A percentile compares a stretch with the other conserved stretches of the same genome.
Evolutionary conservation across 2,329 filamentous ascomycete species (phyloP).

Genomic region (Cercospora beticola): DNA sequence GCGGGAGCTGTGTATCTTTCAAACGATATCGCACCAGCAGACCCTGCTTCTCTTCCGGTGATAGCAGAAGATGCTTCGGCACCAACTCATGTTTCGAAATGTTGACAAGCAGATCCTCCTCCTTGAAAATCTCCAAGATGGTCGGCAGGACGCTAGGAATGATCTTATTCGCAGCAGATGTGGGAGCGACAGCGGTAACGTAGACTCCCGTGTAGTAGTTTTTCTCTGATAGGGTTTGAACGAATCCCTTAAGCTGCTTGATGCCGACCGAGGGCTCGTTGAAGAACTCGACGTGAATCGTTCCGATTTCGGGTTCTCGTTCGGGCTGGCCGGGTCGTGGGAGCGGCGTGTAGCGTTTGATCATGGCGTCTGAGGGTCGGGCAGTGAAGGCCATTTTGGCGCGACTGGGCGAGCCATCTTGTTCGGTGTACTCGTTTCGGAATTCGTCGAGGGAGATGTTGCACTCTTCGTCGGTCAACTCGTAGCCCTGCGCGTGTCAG

Average conservation of each 20-base stretch:
- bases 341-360: slow-evolving; percentile 75
- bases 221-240: slow-evolving; percentile 74
- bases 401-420: slow-evolving; percentile 76
- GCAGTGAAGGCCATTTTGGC: slow-evolving; percentile 84
- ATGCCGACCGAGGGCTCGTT: slow-evolving; percentile 77
- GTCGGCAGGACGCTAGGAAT: slow-evolving; percentile 75
- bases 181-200: slow-evolving; percentile 78
- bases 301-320: slow-evolving; percentile 64
- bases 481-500: slow-evolving; percentile 70
- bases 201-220: slow-evolving; percentile 90
- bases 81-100: slow-evolving; percentile 98
- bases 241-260: slow-evolving; percentile 87
- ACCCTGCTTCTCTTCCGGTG: slow-evolving; percentile 81
- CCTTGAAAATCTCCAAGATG: slow-evolving; percentile 90
- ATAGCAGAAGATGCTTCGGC: slow-evolving; percentile 87
- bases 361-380: slow-evolving; percentile 79
- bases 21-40: slow-evolving; percentile 86
- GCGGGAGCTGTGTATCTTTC: slow-evolving; percentile 95
- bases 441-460: slow-evolving; percentile 84
- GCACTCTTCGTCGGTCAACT: slow-evolving; percentile 85
- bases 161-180: slow-evolving; percentile 82
- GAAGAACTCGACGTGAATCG: slow-evolving; percentile 92
- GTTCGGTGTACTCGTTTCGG: slow-evolving; percentile 66
- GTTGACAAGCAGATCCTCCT: slow-evolving; percentile 94
- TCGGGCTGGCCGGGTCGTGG: slow-evolving; percentile 63